Evolutionary conservation across 768 basidiomycete species (phyloP), one percentile per base, ranked within the genome.

Genomic region (Termitomyces sp.): DNA sequence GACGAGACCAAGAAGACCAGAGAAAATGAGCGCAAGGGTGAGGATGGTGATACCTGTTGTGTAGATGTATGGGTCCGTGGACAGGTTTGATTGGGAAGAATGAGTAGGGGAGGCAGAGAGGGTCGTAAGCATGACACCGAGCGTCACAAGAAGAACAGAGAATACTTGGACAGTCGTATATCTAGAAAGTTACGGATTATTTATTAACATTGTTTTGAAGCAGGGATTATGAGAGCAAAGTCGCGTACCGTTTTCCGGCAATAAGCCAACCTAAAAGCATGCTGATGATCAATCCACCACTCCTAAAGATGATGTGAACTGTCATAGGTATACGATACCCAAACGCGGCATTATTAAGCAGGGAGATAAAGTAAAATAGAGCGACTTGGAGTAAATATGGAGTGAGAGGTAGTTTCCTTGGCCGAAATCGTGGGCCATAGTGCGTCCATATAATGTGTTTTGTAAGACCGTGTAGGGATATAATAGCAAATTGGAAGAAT

Each of bases 251-350:
- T 72, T 88, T 91, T 2, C 83, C 80, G 2, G 76, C 81, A 17
- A 93, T 62, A 2, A 89, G 58, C 80, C 85, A 88, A 1, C 93
- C 94, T 54, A 95, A 80, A 14, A 89, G 34, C 86, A 98, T 88
- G 67, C 88, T 94, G 34, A 95, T 79, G 37, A 93, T 83, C 58
- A 96, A 77, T 0, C 94, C 95, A 0, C 91, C 94, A 66, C 91
- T 93, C 46, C 95, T 83, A 70, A 96, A 96, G 62, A 98, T 90
- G 71, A 98, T 96, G 74, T 98, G 95, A 1, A 98, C 88, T 0
- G 91, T 76, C 86, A 97, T 94, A 25, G 96, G 94, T 61, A 97
- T 88, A 45, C 81, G 74, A 70, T 89, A 94, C 6, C 82, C 89
- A 69, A 98, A 96, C 0, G 93, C 94, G n/a, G 83, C 85, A 75